Evolutionary conservation across 2,329 filamentous ascomycete species (phyloP), one percentile per base, ranked within the genome.

Genomic region (Hypomyces rosellus): DNA sequence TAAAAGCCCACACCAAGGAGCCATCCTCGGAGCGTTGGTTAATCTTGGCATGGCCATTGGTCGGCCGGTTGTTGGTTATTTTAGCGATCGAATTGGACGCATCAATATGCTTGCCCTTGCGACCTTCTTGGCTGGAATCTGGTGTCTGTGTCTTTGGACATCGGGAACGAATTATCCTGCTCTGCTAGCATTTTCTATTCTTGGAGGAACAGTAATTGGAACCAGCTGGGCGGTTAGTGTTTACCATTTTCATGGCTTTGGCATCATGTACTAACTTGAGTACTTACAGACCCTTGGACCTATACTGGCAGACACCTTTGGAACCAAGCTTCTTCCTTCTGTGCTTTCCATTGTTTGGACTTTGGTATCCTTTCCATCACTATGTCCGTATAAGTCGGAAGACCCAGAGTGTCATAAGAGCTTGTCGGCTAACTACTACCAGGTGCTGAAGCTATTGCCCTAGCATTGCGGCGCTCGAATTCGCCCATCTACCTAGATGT

Each of bases 1-100:
- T 0, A 71, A 86, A 4, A 72, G 71, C 0, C 67, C 78, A 2
- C 68, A 75, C n/a, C 81, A 86, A 61, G 82, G 79, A 1, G 76
- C 77, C 13, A 70, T 82, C 37, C 72, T 85, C n/a, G 76, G 76
- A 4, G 83, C 83, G 0, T 58, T 86, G 9, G 66, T 86, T 46
- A 86, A 84, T 55, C 65, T 86, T 1, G 82, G 83, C 0, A 79
- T 84, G 57, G 80, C 73, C 0, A 47, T 80, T 13, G 78, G 76
- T 0, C 69, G 83, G 4, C 82, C 82, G 2, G 70, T 79, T 0
- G 76, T 86, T 5, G 84, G 84, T 1, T 80, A 82, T 60, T 79
- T 80, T 58, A 80, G 75, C 54, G 83, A 86, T 58, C 68, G 66
- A 0, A 70, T 81, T 33, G 82, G 83, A 2, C 70, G 82, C 2